phyloP scores from a whole-genome alignment of 202 grass and related monocot genomes.

The Cymbopogon flexuosus region DNA sequence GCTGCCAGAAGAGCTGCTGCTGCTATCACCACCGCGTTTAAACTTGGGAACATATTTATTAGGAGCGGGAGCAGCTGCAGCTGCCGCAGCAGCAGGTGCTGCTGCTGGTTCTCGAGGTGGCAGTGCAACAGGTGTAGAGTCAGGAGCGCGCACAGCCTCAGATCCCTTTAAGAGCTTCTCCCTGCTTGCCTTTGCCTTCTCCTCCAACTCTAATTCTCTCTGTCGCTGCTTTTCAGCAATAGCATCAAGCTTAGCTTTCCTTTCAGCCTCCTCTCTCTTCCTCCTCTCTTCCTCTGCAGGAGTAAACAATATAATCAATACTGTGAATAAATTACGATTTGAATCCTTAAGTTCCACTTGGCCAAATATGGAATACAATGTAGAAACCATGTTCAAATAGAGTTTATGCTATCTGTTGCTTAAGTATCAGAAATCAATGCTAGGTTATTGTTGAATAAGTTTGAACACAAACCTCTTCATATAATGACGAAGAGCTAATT shows the following conservation, averaged over 20 bases:
- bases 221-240: slow-evolving; percentile 70
- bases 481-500: not conserved
- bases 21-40: slow-evolving; percentile 23
- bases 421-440: not conserved
- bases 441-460: not conserved
- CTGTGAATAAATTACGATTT: not conserved
- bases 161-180: slow-evolving; percentile 45
- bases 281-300: slow-evolving; percentile 76
- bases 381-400: not conserved
- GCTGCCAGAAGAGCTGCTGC: slow-evolving; percentile 3
- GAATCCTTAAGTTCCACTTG: not conserved
- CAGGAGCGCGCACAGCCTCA: slow-evolving; percentile 8
- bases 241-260: slow-evolving; percentile 79
- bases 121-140: slow-evolving; percentile 21
- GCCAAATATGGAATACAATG: not conserved
- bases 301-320: not conserved
- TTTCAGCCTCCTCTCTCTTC: slow-evolving; percentile 76
- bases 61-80: slow-evolving; percentile 7
- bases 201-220: slow-evolving; percentile 74
- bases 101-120: slow-evolving; percentile 29
- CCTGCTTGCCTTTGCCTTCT: slow-evolving; percentile 50
- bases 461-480: not conserved
- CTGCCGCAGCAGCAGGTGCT: slow-evolving; percentile 17
- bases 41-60: slow-evolving; percentile 68
- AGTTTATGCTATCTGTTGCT: not conserved